phyloP scores from a whole-genome alignment of 1,284 basidiomycete genomes.

The Cryptococcus amylolentus region DNA sequence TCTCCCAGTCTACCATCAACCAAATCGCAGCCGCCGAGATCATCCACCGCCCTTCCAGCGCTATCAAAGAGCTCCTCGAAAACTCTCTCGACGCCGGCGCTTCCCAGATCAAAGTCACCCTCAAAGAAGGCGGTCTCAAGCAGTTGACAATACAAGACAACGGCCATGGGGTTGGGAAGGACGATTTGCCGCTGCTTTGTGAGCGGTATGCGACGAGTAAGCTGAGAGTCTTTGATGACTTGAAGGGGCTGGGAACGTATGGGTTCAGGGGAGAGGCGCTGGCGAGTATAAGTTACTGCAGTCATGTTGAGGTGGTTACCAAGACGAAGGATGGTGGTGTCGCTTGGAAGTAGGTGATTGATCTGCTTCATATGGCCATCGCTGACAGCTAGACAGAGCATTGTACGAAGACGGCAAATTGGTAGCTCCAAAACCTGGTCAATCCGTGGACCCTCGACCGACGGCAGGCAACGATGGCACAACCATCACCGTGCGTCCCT shows the following conservation, averaged over 20 bases:
- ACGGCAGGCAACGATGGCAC: constrained; percentile 95
- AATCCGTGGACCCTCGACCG: constrained; percentile 71
- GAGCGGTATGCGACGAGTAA: constrained; percentile 97
- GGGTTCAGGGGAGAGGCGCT: constrained; percentile 97
- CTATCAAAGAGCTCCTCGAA: constrained; percentile 93
- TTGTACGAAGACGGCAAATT: constrained; percentile 72
- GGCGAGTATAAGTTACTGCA: constrained; percentile 93
- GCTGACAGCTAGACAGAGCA: constrained; percentile 57
- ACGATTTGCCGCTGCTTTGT: constrained; percentile 84
- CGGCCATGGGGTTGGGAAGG: constrained; percentile 80
- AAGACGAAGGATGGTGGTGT: constrained; percentile 77
- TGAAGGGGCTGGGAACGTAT: constrained; percentile 82
- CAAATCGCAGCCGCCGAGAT: constrained; percentile 72
- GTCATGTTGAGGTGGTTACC: constrained; percentile 80
- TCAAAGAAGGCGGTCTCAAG: constrained; percentile 96
- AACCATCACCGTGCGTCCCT: constrained; percentile 65
- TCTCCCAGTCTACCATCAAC: constrained; percentile 57
- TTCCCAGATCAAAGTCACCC: constrained; percentile 77
- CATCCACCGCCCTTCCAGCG: constrained; percentile 92
- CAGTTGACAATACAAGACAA: constrained; percentile 95
- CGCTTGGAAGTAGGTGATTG: constrained; percentile 76
- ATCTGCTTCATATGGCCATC: not conserved
- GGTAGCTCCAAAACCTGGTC: constrained; percentile 64
- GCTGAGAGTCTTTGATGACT: constrained; percentile 77
- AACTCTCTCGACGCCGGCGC: constrained; percentile 91